Evolutionary conservation across 805 yeast species (phyloP).

Genomic region (Spathaspora gorwiae): DNA sequence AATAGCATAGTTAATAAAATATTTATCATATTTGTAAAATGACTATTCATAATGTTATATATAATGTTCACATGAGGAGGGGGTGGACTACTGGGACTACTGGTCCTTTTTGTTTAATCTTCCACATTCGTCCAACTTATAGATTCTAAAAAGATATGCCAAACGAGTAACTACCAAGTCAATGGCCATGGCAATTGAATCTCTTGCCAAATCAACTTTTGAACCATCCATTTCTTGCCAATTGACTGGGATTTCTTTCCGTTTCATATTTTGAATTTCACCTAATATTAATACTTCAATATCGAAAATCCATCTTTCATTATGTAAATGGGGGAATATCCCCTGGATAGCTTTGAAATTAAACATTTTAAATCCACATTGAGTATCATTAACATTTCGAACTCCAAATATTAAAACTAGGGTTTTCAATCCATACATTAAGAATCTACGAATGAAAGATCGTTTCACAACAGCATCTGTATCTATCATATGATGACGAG

Average conservation of each 20-base stretch:
- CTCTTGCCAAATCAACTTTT: conserved; percentile 87
- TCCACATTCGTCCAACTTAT: conserved; percentile 34
- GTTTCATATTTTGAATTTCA: conserved; percentile 58
- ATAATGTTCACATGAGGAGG: too few species aligned
- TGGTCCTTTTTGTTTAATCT: neutral
- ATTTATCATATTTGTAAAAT: too few species aligned
- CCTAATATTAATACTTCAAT: conserved; percentile 87
- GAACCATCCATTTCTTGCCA: conserved; percentile 98
- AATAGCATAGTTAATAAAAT: neutral
- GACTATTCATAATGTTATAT: too few species aligned
- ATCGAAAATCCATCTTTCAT: conserved; percentile 98
- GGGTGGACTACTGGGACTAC: too few species aligned
- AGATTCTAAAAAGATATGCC: conserved; percentile 82
- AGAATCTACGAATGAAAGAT: conserved; percentile 77
- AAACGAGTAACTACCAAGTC: conserved; percentile 75
- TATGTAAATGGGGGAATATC: conserved; percentile 88
- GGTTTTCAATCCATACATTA: conserved; percentile 90
- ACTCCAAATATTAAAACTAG: conserved; percentile 87
- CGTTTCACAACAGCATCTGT: conserved; percentile 97
- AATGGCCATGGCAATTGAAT: conserved; percentile 87
- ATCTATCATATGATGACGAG: conserved; percentile 94
- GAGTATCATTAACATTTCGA: conserved; percentile 83
- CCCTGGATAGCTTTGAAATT: conserved; percentile 58
- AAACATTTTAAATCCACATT: conserved; percentile 94
- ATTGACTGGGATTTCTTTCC: conserved; percentile 78